Percentiles rank a stretch among this genome's conserved stretches.
phyloP scores from a whole-genome alignment of 345 rosid genomes.

The Bruguiera gymnorhiza region DNA sequence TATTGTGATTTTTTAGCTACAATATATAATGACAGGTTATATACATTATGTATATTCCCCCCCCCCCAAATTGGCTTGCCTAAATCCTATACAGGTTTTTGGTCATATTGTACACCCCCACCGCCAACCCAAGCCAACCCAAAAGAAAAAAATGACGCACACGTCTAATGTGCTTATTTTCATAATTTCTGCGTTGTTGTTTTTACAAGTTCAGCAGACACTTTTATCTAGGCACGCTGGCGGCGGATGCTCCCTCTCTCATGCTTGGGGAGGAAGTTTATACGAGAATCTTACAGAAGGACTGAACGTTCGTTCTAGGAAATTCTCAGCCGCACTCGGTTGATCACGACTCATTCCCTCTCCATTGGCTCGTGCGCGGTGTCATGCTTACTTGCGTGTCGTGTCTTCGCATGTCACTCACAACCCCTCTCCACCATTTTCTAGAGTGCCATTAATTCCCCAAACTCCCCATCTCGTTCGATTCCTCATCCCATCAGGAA shows the following conservation, averaged over 20 bases:
- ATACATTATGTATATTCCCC: too few species aligned
- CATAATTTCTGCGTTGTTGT: neutral
- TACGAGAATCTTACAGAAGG: constrained; percentile 7
- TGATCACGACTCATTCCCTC: constrained; percentile 2
- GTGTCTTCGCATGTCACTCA: neutral
- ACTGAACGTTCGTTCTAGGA: neutral
- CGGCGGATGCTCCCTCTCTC: neutral
- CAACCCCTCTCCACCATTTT: neutral
- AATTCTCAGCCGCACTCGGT: constrained; percentile 5
- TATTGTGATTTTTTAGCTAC: too few species aligned
- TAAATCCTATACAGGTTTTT: too few species aligned
- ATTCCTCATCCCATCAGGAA: constrained; percentile 9
- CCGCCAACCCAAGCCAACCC: too few species aligned
- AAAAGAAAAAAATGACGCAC: too few species aligned
- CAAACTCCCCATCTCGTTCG: neutral
- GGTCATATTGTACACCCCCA: too few species aligned
- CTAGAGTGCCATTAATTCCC: neutral
- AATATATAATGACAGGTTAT: too few species aligned
- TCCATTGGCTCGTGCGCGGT: constrained; percentile 17
- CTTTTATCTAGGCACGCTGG: too few species aligned
- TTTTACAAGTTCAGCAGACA: neutral
- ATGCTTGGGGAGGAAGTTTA: neutral
- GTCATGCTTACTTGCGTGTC: constrained; percentile 34
- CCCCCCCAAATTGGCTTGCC: too few species aligned
- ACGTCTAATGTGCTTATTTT: neutral